A percentile compares a stretch with the other conserved stretches of the same genome.
These are phyloP conservation scores for Termitomyces sp. DNA, from an alignment of 768 basidiomycete species.

Conservation along the genomic window DNA sequence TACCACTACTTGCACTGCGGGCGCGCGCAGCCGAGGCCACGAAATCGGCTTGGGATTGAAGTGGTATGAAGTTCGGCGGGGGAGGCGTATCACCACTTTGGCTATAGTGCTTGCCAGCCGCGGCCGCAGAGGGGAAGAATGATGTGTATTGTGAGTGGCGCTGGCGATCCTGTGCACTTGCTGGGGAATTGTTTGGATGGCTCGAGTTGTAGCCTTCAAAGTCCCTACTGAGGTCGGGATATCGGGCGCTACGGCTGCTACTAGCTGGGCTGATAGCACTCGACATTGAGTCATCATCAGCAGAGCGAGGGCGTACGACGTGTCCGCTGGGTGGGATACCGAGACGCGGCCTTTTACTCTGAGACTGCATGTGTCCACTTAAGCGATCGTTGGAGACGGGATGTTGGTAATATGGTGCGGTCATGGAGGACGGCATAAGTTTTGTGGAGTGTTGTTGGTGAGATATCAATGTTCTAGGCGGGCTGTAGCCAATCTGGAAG, in stretches of 20 bases:
- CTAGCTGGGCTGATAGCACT: slow-evolving; percentile 11
- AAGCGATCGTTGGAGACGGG: slow-evolving; percentile 30
- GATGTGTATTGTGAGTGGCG: slow-evolving; percentile 18
- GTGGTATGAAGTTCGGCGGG: slow-evolving; percentile 27
- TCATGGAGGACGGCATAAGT: slow-evolving; percentile 24
- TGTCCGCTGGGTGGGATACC: slow-evolving; percentile 4
- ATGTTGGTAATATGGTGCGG: slow-evolving; percentile 20
- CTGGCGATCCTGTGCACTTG: slow-evolving; percentile 10
- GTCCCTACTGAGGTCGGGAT: slow-evolving; percentile 4
- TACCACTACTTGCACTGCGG: background rate
- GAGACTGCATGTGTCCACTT: slow-evolving; percentile 5
- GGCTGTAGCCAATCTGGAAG: slow-evolving; percentile 20
- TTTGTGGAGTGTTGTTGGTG: slow-evolving; percentile 13
- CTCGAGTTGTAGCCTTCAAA: slow-evolving; percentile 5
- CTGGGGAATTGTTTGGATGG: slow-evolving; percentile 5
- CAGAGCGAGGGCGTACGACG: slow-evolving; percentile 19
- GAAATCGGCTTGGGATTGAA: slow-evolving; percentile 24
- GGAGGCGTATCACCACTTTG: slow-evolving; percentile 13
- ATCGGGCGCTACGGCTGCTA: slow-evolving; percentile 11
- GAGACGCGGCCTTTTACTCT: slow-evolving; percentile 18
- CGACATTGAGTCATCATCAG: slow-evolving; percentile 21
- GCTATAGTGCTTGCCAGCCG: background rate
- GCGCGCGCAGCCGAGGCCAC: slow-evolving; percentile 8
- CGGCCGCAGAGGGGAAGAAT: slow-evolving; percentile 25
- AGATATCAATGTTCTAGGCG: slow-evolving; percentile 14